Percentiles rank a stretch among this genome's conserved stretches.
These are phyloP conservation scores for Penicillium sp. DNA, from an alignment of 2,329 filamentous ascomycete species.

Conservation along the genomic window DNA sequence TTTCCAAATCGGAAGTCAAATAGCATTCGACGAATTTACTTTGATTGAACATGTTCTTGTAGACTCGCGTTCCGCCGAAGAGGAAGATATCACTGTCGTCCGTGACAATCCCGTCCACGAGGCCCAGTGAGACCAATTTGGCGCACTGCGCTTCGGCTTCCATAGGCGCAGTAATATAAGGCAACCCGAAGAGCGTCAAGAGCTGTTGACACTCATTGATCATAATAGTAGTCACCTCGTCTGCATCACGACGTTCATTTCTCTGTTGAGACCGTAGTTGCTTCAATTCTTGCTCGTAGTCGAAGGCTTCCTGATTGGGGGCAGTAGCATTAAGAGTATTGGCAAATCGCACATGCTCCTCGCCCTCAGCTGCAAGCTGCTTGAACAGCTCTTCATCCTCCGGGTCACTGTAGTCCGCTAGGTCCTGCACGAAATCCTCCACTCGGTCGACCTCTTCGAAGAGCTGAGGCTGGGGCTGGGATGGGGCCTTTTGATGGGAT, in stretches of 20 bases:
- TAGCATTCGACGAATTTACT: slow-evolving; percentile 99
- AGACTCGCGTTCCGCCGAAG: slow-evolving; percentile 92
- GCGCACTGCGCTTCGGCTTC: slow-evolving; percentile 98
- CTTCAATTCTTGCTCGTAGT: slow-evolving; percentile 85
- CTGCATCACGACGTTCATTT: slow-evolving; percentile 91
- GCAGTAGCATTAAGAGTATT: slow-evolving; percentile 79
- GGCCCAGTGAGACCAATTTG: slow-evolving; percentile 77
- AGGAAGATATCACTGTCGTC: slow-evolving; percentile 96
- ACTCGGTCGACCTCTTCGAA: slow-evolving; percentile 14
- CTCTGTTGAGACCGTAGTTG: slow-evolving; percentile 91
- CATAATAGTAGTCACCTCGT: slow-evolving; percentile 97
- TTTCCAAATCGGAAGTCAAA: slow-evolving; percentile 76
- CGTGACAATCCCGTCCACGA: slow-evolving; percentile 96
- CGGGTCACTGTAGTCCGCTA: slow-evolving; percentile 74
- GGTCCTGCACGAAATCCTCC: slow-evolving; percentile 43
- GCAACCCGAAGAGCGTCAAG: slow-evolving; percentile 84
- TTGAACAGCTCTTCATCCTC: slow-evolving; percentile 88
- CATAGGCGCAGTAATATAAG: slow-evolving; percentile 97
- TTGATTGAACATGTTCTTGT: slow-evolving; percentile 99
- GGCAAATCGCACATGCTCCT: slow-evolving; percentile 91
- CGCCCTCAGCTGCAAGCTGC: slow-evolving; percentile 83
- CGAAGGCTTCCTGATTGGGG: slow-evolving; percentile 66
- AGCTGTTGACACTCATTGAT: slow-evolving; percentile 91
- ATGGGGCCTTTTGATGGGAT: slow-evolving; percentile 21
- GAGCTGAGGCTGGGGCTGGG: slow-evolving; percentile 7